Evolutionary conservation across 1,284 basidiomycete species (phyloP).

Genomic region (Marasmius tenuissimus): DNA sequence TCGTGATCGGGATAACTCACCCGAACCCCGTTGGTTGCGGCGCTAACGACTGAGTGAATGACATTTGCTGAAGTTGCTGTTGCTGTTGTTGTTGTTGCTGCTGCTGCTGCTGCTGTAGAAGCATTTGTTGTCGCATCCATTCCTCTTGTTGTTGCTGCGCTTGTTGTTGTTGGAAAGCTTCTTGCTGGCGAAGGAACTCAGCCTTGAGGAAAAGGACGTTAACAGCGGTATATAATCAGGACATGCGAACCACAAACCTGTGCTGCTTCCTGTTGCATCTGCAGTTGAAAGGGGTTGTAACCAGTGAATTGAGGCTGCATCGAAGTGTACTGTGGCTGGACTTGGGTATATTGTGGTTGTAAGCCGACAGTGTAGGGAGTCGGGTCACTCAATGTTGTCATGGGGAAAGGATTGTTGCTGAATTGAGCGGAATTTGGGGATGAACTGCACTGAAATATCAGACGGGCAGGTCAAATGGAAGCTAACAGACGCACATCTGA

Average conservation of each 20-base stretch:
- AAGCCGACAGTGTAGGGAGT: conserved; percentile 57
- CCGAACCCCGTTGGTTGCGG: conserved; percentile 75
- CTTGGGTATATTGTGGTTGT: conserved; percentile 51
- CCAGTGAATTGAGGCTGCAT: conserved; percentile 71
- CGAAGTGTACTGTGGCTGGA: conserved; percentile 54
- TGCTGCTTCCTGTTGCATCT: conserved; percentile 84
- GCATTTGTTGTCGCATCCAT: conserved; percentile 67
- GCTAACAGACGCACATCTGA: conserved; percentile 52
- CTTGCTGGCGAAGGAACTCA: conserved; percentile 74
- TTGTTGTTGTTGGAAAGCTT: conserved; percentile 62
- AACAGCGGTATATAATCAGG: conserved; percentile 7
- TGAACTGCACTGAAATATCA: conserved; percentile 11
- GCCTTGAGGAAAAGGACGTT: conserved; percentile 37
- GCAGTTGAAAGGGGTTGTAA: conserved; percentile 96
- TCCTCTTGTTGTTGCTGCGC: conserved; percentile 65
- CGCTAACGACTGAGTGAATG: conserved; percentile 45
- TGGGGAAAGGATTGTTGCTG: conserved; percentile 59
- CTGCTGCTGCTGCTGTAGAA: conserved; percentile 49
- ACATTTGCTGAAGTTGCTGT: conserved; percentile 57
- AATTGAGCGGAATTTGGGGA: conserved; percentile 33
- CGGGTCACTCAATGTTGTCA: conserved; percentile 64
- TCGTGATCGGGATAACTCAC: conserved; percentile 29
- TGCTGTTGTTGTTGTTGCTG: conserved; percentile 56
- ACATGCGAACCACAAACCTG: conserved; percentile 40
- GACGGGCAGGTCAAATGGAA: neutral